Evolutionary conservation across 768 basidiomycete species (phyloP), one percentile per base, ranked within the genome.

Genomic region (Mycena alexandri): DNA sequence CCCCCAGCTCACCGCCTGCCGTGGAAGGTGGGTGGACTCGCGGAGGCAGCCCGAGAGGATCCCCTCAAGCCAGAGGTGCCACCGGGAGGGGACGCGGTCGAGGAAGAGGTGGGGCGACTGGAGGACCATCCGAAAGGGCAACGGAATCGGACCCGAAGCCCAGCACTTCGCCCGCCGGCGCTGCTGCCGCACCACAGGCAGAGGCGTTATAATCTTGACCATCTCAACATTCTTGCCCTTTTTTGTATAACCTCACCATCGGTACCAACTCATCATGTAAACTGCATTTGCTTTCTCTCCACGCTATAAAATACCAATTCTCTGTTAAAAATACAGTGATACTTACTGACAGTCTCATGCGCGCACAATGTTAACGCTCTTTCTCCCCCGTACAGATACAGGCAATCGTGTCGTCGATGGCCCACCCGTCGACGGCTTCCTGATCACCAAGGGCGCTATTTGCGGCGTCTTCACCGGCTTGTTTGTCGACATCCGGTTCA

Each of bases 51-150:
- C 73, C 75, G 16, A 74, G 76, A 66, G 78, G 79, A 36, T 71
- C 77, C 22, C 70, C 69, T 34, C 73, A 78, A 72, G 71, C 74
- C 54, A 72, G 76, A 60, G 74, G 74, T 17, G 70, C 81, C 10
- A 11, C 38, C 25, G 81, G 79, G 4, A 78, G 82, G 34, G 80
- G 80, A 8, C 79, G 81, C 19, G 79, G 80, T 2, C 70, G 81
- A 16, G 79, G 79, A 29, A 70, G 75, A n/a, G 72, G 72, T 24
- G 60, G 55, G 14, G 33, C 59, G 21, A 19, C 53, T 57, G 53
- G 65, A 16, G 56, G 44, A 12, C 36, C 38, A 51, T 33, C 56
- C 8, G 63, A 65, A 6, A 50, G 34, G 47, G 21, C 59, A 43
- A 19, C 58, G 29, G 61, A 63, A 51, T 12, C 64, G 38, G 44